A percentile compares a stretch with the other conserved stretches of the same genome.
phyloP scores from a whole-genome alignment of 805 yeast genomes.

The Wickerhamomyces rabaulensis region DNA sequence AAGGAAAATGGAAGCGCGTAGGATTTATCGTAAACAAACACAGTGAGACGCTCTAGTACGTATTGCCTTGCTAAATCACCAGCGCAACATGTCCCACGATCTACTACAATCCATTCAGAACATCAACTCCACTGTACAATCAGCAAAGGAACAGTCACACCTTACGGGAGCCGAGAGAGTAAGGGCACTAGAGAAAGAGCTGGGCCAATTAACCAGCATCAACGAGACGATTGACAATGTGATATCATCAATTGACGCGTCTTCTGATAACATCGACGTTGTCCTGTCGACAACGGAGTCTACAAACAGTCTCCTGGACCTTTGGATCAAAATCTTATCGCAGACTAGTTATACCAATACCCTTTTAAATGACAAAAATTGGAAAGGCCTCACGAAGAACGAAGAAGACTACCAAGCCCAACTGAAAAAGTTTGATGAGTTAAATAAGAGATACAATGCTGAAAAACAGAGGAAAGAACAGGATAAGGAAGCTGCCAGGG shows the following conservation, averaged over 20 bases:
- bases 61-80: not conserved
- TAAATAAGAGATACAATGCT: constrained; percentile 20
- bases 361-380: constrained; percentile 36
- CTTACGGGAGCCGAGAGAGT: constrained; percentile 14
- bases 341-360: constrained; percentile 53
- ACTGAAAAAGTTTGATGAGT: constrained; percentile 23
- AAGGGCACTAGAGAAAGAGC: constrained; percentile 20
- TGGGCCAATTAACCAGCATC: constrained; percentile 17
- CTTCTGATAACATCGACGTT: constrained; percentile 14
- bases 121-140: constrained; percentile 8
- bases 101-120: constrained; percentile 6
- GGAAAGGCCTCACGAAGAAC: constrained; percentile 30
- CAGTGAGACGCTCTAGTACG: too few species aligned
- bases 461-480: constrained; percentile 22
- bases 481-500: constrained; percentile 18
- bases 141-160: constrained; percentile 10
- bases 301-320: constrained; percentile 45
- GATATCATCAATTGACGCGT: constrained; percentile 16
- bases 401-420: constrained; percentile 21
- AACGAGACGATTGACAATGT: constrained; percentile 17
- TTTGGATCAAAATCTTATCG: constrained; percentile 58
- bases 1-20: too few species aligned
- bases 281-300: constrained; percentile 34
- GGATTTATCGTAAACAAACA: too few species aligned
- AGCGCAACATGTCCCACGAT: constrained; percentile 4